Evolutionary conservation across 73 alveolate species (phyloP).

Genomic region (Vitrella brassicaformis): DNA sequence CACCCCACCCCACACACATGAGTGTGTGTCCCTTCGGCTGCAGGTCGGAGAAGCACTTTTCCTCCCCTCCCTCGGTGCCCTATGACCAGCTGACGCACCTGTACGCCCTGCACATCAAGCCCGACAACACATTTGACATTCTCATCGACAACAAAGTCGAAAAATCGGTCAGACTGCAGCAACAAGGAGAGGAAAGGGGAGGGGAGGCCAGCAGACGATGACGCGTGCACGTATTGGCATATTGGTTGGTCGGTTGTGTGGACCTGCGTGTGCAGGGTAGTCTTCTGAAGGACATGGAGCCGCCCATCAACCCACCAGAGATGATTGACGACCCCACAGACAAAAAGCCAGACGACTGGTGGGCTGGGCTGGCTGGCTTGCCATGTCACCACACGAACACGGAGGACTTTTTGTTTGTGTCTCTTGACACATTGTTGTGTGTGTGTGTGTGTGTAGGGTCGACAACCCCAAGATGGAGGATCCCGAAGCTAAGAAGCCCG

Average conservation of each 20-base stretch:
- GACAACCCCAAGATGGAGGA: conserved; percentile 22
- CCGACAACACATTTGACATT: not conserved
- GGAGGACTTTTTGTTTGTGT: no score
- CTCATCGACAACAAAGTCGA: conserved; percentile 9
- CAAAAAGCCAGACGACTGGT: conserved; percentile 21
- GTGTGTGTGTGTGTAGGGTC: no score
- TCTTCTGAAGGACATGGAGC: conserved; percentile 16
- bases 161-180: conserved; percentile 7
- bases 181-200: not conserved
- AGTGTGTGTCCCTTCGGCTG: not conserved
- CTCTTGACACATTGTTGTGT: no score
- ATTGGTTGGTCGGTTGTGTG: not conserved
- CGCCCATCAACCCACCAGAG: conserved; percentile 31
- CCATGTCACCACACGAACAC: no score
- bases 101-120: conserved; percentile 1
- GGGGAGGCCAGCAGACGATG: not conserved
- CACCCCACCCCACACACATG: not conserved
- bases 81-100: conserved; percentile 12
- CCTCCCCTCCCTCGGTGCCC: conserved; percentile 16
- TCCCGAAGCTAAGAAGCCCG: conserved; percentile 17
- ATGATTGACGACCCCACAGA: conserved; percentile 24
- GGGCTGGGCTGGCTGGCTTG: no score
- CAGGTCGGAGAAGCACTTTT: conserved; percentile 20
- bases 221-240: not conserved
- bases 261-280: conserved; percentile 9